Percentiles rank a stretch among this genome's conserved stretches.
phyloP scores from a whole-genome alignment of 2,329 filamentous ascomycete species.

The Calonectria pauciramosa region DNA sequence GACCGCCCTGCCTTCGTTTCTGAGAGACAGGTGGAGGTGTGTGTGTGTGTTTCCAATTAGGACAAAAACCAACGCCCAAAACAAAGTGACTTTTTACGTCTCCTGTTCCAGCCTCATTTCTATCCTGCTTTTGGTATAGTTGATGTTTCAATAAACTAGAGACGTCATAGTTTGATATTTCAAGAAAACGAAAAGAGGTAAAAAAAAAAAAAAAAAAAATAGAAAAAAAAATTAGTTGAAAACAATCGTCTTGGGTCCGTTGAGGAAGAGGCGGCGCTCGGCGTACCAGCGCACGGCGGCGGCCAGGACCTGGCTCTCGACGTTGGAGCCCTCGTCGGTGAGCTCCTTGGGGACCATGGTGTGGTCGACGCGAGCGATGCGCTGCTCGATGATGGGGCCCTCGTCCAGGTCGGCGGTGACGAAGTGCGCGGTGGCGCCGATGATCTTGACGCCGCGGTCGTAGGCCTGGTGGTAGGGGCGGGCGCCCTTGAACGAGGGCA shows the following conservation, averaged over 20 bases:
- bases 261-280: constrained; percentile 82
- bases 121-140: background rate
- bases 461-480: constrained; percentile 92
- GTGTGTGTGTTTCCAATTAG: background rate
- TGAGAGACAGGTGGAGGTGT: background rate
- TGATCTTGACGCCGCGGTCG: constrained; percentile 89
- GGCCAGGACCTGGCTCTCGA: constrained; percentile 86
- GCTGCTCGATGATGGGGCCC: constrained; percentile 90
- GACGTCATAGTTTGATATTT: background rate
- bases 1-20: background rate
- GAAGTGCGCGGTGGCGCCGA: constrained; percentile 88
- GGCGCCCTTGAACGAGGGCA: constrained; percentile 89
- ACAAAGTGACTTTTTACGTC: background rate
- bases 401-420: constrained; percentile 89
- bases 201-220: no score
- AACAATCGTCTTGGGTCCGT: constrained; percentile 84
- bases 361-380: constrained; percentile 83
- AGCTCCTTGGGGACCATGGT: constrained; percentile 81
- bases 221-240: constrained; percentile 66
- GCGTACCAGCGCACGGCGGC: constrained; percentile 88
- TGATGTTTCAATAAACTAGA: background rate
- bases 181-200: background rate
- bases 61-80: background rate
- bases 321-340: constrained; percentile 84
- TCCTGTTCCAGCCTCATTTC: background rate